Evolutionary conservation across 2,329 filamentous ascomycete species (phyloP), one percentile per base, ranked within the genome.

Genomic region (Knoxdaviesia capensis): DNA sequence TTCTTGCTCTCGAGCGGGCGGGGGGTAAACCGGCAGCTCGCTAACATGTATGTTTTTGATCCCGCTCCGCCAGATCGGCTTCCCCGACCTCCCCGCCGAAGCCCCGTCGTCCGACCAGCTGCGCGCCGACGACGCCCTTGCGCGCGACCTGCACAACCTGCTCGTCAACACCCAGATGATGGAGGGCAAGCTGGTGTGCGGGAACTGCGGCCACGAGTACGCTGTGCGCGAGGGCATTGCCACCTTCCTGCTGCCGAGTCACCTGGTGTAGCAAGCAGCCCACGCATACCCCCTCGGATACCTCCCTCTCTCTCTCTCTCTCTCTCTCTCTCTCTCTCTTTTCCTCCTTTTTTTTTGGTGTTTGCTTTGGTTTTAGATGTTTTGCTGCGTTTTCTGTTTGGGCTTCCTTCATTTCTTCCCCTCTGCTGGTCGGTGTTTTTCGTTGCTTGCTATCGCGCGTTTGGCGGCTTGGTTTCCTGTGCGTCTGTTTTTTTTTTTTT

Each of bases 171-270:
- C 90, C 45, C 80, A 86, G 53, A 82, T 98, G 45, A 71, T 75
- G 34, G 82, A 88, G 60, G 90, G 90, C 3, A 88, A 83, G 60
- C 68, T 98, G 48, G 81, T 87, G 5, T 98, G 90, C 58, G 86
- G 74, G 39, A 82, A 81, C 59, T 98, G 90, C 56, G 84, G 82
- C 39, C 88, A 96, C 56, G 84, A 93, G 64, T 98, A 96, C 60
- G 77, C 77, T 45, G 79, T 98, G 48, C 87, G 90, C 56, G 88
- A 98, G 61, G 90, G 90, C 5, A 94, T 96, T 58, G 85, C 86
- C 45, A 96, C 96, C 60, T 98, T 98, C 54, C 62, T 98, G 55
- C 62, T 98, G 50, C 90, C 90, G 8, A 90, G 81, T 53, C 90
- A 98, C 64, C 62, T 98, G 59, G 90, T 87, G 39, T 75, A 56